Conservation (phyloP, 768 basidiomycete species). For the Kwoniella newhampshirensis region DNA sequence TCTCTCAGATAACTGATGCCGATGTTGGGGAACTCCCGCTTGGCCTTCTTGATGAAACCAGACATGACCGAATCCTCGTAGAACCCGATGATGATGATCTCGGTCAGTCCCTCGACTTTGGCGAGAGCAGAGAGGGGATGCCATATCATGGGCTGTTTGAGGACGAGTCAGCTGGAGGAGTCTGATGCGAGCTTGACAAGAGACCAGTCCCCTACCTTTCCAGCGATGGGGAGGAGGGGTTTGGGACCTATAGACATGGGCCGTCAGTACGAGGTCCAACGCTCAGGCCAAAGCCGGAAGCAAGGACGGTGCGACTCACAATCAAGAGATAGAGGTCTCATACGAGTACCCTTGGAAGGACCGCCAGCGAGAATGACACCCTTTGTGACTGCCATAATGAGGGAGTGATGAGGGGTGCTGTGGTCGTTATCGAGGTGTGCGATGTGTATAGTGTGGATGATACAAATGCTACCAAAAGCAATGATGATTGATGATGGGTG, state of each 20-base stretch:
- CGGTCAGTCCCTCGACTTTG: slow-evolving; percentile 52
- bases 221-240: slow-evolving; percentile 56
- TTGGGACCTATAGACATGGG: slow-evolving; percentile 49
- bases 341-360: slow-evolving; percentile 53
- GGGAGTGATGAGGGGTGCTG: no score
- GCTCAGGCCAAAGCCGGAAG: no score
- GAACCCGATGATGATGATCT: slow-evolving; percentile 56
- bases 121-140: slow-evolving; percentile 56
- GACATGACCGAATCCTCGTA: slow-evolving; percentile 56
- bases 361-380: slow-evolving; percentile 55
- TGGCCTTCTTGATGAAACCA: slow-evolving; percentile 55
- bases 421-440: no score
- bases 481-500: not conserved
- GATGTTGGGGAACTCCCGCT: slow-evolving; percentile 56
- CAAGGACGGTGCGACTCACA: slow-evolving; percentile 27
- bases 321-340: slow-evolving; percentile 51
- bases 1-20: slow-evolving; percentile 56
- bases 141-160: slow-evolving; percentile 55
- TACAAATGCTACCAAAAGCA: not conserved
- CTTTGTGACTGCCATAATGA: slow-evolving; percentile 47
- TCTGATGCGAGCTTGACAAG: not conserved
- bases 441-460: not conserved
- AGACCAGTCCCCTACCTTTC: slow-evolving; percentile 47
- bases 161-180: not conserved
- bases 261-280: not conserved